These are phyloP conservation scores for Coemansia sp. DNA, from an alignment of 192 early-diverging fungal genomes.

Conservation along the genomic window DNA sequence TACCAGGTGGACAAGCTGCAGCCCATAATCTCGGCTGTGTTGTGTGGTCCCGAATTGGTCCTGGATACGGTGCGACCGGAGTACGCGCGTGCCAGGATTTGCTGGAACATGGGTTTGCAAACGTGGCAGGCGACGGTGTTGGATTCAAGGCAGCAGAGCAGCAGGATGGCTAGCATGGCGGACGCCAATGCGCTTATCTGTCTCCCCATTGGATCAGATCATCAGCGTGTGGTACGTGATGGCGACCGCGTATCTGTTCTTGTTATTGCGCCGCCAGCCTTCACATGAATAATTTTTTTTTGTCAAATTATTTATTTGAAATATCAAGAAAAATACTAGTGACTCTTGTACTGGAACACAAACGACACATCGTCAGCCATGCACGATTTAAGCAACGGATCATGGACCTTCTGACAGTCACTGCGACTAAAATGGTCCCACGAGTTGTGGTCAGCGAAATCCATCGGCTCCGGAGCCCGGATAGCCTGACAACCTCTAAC, in stretches of 20 bases:
- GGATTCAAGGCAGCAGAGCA: constrained; percentile 79
- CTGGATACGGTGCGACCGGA: constrained; percentile 43
- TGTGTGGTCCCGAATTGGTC: constrained; percentile 61
- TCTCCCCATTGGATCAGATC: constrained; percentile 61
- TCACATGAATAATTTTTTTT: neutral
- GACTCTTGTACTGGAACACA: constrained; percentile 80
- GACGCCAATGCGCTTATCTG: constrained; percentile 77
- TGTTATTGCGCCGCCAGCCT: constrained; percentile 27
- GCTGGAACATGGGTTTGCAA: constrained; percentile 19
- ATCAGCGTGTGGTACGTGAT: constrained; percentile 5
- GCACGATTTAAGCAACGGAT: constrained; percentile 64
- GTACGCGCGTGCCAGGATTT: constrained; percentile 28
- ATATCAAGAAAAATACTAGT: constrained; percentile 25
- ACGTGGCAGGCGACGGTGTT: constrained; percentile 56
- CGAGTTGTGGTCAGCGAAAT: constrained; percentile 77
- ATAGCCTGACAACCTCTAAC: constrained; percentile 79
- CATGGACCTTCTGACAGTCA: constrained; percentile 62
- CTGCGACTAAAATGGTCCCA: constrained; percentile 74
- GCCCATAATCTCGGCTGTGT: constrained; percentile 68
- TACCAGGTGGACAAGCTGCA: constrained; percentile 55
- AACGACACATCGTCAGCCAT: constrained; percentile 69
- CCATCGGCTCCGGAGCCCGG: constrained; percentile 64
- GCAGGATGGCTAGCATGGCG: constrained; percentile 74
- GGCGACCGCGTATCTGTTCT: constrained; percentile 31
- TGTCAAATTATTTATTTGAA: neutral